Base-by-base conservation (phyloP, 768 basidiomycete genomes). In the Obba rivulosa region DNA sequence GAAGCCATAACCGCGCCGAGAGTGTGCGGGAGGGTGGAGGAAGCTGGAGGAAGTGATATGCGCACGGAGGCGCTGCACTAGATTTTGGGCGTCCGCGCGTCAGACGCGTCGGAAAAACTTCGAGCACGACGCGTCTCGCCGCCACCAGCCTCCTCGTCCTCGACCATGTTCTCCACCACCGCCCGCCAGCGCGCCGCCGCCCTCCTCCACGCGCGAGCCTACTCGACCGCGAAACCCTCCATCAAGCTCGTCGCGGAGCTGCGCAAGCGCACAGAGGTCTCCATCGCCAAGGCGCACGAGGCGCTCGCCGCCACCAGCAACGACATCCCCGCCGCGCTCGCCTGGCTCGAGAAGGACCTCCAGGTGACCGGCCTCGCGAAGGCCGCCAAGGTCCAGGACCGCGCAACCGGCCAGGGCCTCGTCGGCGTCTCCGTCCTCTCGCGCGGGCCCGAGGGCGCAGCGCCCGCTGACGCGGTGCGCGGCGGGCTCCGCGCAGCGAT, bases 221-320 rank as follows among this genome's bases (percentile, higher is more conserved):
- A 85, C 64, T 83, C 85, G 14, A 77, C 68, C 3, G 57, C 67
- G 46, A 90, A 85, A 61, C 73, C 84, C 0, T 76, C 87, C 11
- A 63, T 91, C 25, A 80, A 84, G 46, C 81, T 94, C 47, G 83
- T 98, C 54, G 87, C 88, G 1, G 81, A 92, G 64, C 78, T 98
- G 36, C 81, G 95, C 54, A 89, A 87, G 65, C 74, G 76, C 57
- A 86, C 78, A 39, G 81, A 83, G 41, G 87, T 92, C 42, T 89
- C 93, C 8, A 81, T 97, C 55, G 73, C 77, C 39, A 92, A 92
- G 70, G 95, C 94, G 24, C 81, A 86, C 34, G 88, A 94, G 64
- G 94, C 95, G 2, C 85, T 98, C 45, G 63, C 66, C 44, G 80
- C 83, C 22, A 76, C 81, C 24, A 77, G 83, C 60, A 87, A 89